These are phyloP conservation scores for Xylaria sp. DNA, from an alignment of 2,329 filamentous ascomycete genomes.

Conservation along the genomic window DNA sequence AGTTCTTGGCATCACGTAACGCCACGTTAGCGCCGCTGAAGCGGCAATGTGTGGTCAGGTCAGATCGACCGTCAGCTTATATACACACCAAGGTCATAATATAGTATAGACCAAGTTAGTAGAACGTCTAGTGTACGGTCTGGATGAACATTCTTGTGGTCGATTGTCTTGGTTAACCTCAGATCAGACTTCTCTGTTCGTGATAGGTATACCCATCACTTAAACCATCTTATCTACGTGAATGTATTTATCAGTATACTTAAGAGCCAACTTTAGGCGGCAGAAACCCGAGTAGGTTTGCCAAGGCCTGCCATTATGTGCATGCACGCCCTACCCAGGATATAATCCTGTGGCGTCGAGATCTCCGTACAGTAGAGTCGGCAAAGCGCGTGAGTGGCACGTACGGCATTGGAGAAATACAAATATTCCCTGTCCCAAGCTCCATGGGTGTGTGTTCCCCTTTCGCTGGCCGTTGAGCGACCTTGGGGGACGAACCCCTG, in stretches of 20 bases:
- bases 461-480: not conserved
- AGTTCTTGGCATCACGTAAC: constrained; percentile 32
- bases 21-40: constrained; percentile 2
- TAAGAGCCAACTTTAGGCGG: no score
- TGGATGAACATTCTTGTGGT: not conserved
- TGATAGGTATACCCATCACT: not conserved
- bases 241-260: not conserved
- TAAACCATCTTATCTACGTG: not conserved
- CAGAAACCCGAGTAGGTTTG: not conserved
- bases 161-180: not conserved
- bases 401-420: constrained; percentile 28
- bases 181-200: not conserved
- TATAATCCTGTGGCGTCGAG: constrained; percentile 3
- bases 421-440: not conserved
- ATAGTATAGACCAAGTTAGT: no score
- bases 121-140: not conserved
- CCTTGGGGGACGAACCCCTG: constrained; percentile 1
- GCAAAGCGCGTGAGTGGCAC: constrained; percentile 24
- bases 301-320: not conserved
- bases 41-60: constrained; percentile 29
- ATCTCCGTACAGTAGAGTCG: constrained; percentile 11
- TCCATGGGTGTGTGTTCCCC: constrained; percentile 13
- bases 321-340: not conserved
- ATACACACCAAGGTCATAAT: constrained; percentile 15
- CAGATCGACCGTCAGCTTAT: constrained; percentile 29